Evolutionary conservation across 345 rosid species (phyloP).

Genomic region (Aquilaria malaccensis): DNA sequence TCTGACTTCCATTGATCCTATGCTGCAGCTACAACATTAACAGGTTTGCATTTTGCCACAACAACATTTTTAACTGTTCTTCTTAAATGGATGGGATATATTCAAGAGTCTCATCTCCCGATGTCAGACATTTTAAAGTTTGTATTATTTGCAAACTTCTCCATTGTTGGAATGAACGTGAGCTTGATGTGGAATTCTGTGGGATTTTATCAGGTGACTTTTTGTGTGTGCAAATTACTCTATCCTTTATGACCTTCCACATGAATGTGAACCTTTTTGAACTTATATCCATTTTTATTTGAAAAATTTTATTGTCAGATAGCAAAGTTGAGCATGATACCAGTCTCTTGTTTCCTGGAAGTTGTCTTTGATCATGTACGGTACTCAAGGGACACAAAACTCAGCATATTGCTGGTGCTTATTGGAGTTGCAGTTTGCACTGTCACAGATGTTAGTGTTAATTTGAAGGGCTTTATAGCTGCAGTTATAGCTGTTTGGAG

Average conservation of each 20-base stretch:
- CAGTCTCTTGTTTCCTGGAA: slow-evolving; percentile 93
- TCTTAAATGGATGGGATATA: slow-evolving; percentile 82
- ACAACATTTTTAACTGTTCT: slow-evolving; percentile 70
- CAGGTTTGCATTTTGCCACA: slow-evolving; percentile 95
- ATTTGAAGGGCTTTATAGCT: slow-evolving; percentile 82
- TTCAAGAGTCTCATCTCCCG: slow-evolving; percentile 80
- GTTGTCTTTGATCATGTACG: slow-evolving; percentile 85
- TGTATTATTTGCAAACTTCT: slow-evolving; percentile 90
- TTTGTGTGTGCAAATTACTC: not conserved
- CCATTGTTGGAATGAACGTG: slow-evolving; percentile 98
- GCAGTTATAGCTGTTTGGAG: slow-evolving; percentile 96
- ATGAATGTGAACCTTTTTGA: slow-evolving; percentile 3
- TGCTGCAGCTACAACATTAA: slow-evolving; percentile 91
- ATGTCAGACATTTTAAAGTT: slow-evolving; percentile 68
- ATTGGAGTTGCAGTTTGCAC: slow-evolving; percentile 98
- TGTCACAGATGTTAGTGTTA: slow-evolving; percentile 97
- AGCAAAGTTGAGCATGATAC: slow-evolving; percentile 98
- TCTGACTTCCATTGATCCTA: slow-evolving; percentile 2
- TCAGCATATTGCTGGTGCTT: slow-evolving; percentile 86
- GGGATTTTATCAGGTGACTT: slow-evolving; percentile 94
- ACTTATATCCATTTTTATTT: not conserved
- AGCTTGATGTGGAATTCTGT: slow-evolving; percentile 99
- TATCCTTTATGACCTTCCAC: not conserved
- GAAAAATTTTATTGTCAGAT: slow-evolving; percentile 42
- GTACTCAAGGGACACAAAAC: slow-evolving; percentile 95